These are phyloP conservation scores for Umbelopsis sp. DNA, from an alignment of 371 early-diverging fungal genomes.

Conservation along the genomic window DNA sequence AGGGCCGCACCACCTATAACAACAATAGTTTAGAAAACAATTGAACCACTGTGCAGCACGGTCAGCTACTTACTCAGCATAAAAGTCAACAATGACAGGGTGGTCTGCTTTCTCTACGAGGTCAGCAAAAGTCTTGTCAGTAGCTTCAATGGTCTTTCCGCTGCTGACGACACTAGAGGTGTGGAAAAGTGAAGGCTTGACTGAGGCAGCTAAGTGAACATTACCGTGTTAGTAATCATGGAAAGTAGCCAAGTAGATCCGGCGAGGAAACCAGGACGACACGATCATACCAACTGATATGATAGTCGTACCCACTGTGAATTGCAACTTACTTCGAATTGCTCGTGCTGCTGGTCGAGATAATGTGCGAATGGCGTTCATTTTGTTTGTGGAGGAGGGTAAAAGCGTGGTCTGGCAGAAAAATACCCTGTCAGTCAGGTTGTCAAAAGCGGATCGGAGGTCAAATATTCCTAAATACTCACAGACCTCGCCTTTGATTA, in stretches of 20 bases:
- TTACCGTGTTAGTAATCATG: neutral
- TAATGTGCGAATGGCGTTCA: constrained; percentile 9
- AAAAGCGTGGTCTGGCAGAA: neutral
- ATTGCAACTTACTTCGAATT: neutral
- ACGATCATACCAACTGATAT: neutral
- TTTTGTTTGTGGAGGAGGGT: neutral
- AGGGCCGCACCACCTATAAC: constrained; percentile 80
- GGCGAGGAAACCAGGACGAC: neutral
- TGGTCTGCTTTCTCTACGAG: constrained; percentile 58
- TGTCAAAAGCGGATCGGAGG: too few species aligned
- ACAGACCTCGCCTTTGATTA: too few species aligned
- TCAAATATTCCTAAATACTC: too few species aligned
- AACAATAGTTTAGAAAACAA: neutral
- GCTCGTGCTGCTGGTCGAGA: constrained; percentile 3
- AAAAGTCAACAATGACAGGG: constrained; percentile 82
- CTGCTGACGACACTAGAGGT: constrained; percentile 21
- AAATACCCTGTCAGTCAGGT: too few species aligned
- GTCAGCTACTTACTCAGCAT: constrained; percentile 61
- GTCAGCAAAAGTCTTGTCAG: constrained; percentile 45
- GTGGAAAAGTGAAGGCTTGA: constrained; percentile 22
- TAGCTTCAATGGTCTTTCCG: constrained; percentile 56
- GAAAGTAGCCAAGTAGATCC: neutral
- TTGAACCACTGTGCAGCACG: neutral
- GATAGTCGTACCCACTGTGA: neutral
- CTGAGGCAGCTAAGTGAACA: neutral